phyloP scores from a whole-genome alignment of 768 basidiomycete genomes.

The Tulasnella calospora region DNA sequence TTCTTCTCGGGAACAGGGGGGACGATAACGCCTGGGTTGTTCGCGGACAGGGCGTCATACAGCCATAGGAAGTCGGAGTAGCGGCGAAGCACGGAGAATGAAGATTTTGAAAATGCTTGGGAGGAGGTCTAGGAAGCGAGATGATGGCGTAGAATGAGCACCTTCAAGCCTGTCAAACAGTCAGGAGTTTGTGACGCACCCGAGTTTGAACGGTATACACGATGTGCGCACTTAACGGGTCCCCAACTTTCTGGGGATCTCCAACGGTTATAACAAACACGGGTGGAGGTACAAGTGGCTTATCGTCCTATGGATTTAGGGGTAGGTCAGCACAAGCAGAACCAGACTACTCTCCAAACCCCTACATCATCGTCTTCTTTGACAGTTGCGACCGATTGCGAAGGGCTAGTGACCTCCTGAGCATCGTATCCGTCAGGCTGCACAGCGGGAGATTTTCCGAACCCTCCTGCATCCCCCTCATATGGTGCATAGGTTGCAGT shows the following conservation, averaged over 20 bases:
- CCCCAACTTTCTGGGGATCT: constrained; percentile 96
- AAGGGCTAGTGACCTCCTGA: constrained; percentile 11
- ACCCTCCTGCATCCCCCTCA: neutral
- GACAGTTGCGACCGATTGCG: neutral
- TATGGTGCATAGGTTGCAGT: neutral
- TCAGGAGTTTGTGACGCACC: constrained; percentile 38
- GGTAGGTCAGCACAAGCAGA: neutral
- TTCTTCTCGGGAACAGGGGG: constrained; percentile 97
- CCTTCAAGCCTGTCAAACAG: neutral
- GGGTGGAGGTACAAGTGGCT: constrained; percentile 37
- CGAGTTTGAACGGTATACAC: constrained; percentile 95
- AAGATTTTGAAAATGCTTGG: constrained; percentile 70
- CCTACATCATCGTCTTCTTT: constrained; percentile 25
- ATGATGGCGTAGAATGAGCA: constrained; percentile 23
- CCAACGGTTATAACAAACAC: constrained; percentile 86
- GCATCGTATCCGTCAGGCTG: neutral
- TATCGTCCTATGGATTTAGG: constrained; percentile 2
- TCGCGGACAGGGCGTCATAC: constrained; percentile 76
- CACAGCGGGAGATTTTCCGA: neutral
- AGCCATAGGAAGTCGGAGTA: constrained; percentile 98
- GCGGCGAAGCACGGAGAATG: constrained; percentile 91
- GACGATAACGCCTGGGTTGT: constrained; percentile 96
- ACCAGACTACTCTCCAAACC: neutral
- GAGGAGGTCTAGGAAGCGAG: constrained; percentile 63
- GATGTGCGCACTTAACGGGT: constrained; percentile 86